Conservation (phyloP, 2,329 filamentous ascomycete genomes). For the Ophiostoma montium region DNA sequence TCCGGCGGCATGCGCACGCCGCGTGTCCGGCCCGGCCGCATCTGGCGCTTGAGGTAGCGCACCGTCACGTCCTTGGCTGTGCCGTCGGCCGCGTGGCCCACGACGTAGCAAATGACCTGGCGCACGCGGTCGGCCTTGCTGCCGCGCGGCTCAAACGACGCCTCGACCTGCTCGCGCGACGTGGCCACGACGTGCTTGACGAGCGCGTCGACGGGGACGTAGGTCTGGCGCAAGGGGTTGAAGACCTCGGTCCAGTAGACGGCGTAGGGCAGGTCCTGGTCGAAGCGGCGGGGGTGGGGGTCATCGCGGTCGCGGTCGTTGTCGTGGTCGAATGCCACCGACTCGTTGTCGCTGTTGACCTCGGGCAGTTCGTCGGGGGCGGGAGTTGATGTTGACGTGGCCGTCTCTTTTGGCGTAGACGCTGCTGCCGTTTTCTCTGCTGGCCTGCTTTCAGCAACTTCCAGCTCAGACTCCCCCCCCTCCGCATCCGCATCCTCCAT, state of each 20-base stretch:
- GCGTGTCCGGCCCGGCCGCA: conserved; percentile 81
- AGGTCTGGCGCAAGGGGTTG: conserved; percentile 67
- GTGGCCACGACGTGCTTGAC: conserved; percentile 56
- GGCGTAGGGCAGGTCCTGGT: conserved; percentile 67
- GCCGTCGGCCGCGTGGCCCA: conserved; percentile 70
- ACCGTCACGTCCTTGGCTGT: conserved; percentile 92
- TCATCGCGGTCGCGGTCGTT: conserved; percentile 17
- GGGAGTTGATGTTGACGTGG: background rate
- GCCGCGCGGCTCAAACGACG: conserved; percentile 67
- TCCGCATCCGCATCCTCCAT: conserved; percentile 57
- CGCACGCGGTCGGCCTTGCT: conserved; percentile 71
- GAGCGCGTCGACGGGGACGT: conserved; percentile 64
- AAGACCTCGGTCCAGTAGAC: conserved; percentile 89
- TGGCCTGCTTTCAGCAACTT: conserved; percentile 3
- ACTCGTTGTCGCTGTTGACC: conserved; percentile 43
- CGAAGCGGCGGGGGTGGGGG: conserved; percentile 30
- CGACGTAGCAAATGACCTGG: conserved; percentile 79
- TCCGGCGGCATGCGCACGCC: conserved; percentile 64
- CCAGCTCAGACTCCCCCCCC: conserved; percentile 24
- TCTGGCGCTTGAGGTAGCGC: conserved; percentile 69
- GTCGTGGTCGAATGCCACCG: conserved; percentile 41
- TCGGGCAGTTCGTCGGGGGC: conserved; percentile 32
- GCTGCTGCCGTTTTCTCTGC: background rate
- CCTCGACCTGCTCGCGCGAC: conserved; percentile 55
- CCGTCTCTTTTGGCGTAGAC: background rate